Evolutionary conservation across 2,329 filamentous ascomycete species (phyloP), one percentile per base, ranked within the genome.

Genomic region (Colletotrichum shisoi): DNA sequence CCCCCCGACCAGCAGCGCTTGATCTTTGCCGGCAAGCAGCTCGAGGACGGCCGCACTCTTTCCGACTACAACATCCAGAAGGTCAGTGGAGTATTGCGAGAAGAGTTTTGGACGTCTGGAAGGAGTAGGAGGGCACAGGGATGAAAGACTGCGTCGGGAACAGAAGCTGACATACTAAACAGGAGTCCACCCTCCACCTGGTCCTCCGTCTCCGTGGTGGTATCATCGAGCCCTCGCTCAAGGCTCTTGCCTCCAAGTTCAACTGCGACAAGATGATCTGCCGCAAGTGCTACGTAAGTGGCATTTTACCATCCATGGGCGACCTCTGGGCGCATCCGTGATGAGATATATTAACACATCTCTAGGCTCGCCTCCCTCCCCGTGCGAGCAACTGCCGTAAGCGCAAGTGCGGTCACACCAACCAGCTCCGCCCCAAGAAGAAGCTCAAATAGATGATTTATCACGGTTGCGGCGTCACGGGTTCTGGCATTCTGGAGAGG

Each of bases 181-280:
- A 95, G 93, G 94, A 98, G 88, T 97, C 94, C 66, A 98, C 94
- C 74, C 94, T 98, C 77, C 94, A 98, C 86, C 85, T 98, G 79
- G 94, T 98, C 80, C 94, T 98, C 84, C 94, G 94, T 87, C 94
- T 98, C 77, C 94, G 94, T 88, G 94, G 94, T 88, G 94, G 94
- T 88, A 94, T 98, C 87, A 97, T 97, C 79, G 94, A 98, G 89
- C 95, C 95, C 77, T 97, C 94, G 78, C 90, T 98, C 78, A 98
- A 98, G 91, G 94, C 93, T 75, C 90, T 98, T 73, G 94, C 94
- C 80, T 94, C 91, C 87, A 97, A 97, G 89, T 98, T 96, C 90
- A 98, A 99, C 91, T 98, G 94, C 91, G 95, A 98, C 76, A 97
- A 97, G 91, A 94, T 94, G 91, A 97, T 98, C 85, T 98, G 95